Evolutionary conservation across 1,284 basidiomycete species (phyloP).

Genomic region (Inonotus obliquus): DNA sequence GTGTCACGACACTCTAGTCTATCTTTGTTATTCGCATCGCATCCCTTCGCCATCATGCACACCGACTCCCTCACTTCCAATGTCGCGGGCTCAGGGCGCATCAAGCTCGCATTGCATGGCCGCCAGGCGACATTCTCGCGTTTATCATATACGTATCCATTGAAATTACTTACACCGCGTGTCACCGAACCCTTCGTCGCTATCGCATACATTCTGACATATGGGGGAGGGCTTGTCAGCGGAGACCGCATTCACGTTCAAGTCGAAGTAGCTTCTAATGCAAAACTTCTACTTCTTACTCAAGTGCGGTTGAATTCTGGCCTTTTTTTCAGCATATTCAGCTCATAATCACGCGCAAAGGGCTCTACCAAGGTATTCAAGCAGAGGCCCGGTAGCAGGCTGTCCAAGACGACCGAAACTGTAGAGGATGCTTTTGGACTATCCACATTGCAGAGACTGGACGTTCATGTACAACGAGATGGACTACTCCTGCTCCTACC

Average conservation of each 20-base stretch:
- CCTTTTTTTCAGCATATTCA: not conserved
- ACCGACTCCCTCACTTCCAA: constrained; percentile 25
- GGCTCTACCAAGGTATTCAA: constrained; percentile 96
- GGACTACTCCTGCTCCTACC: constrained; percentile 79
- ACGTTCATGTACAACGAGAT: constrained; percentile 46
- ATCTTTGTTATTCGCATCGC: not conserved
- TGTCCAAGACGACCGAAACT: constrained; percentile 31
- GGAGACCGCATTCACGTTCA: constrained; percentile 74
- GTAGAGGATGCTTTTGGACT: constrained; percentile 25
- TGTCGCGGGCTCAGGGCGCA: constrained; percentile 48
- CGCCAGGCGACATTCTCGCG: constrained; percentile 63
- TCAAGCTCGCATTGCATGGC: constrained; percentile 48
- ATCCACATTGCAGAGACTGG: constrained; percentile 48
- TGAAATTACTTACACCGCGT: constrained; percentile 84
- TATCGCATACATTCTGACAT: constrained; percentile 79
- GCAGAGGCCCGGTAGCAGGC: constrained; percentile 48
- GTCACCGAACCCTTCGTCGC: constrained; percentile 47
- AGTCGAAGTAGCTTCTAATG: constrained; percentile 54
- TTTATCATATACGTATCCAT: constrained; percentile 80
- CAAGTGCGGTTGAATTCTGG: constrained; percentile 55
- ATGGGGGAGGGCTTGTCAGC: constrained; percentile 91
- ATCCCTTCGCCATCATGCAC: constrained; percentile 8
- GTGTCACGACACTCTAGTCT: not conserved
- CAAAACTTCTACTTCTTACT: constrained; percentile 67
- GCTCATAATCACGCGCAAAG: constrained; percentile 33